A percentile compares a stretch with the other conserved stretches of the same genome.
phyloP scores from a whole-genome alignment of 2,329 filamentous ascomycete species.

The Colletotrichum sp. region DNA sequence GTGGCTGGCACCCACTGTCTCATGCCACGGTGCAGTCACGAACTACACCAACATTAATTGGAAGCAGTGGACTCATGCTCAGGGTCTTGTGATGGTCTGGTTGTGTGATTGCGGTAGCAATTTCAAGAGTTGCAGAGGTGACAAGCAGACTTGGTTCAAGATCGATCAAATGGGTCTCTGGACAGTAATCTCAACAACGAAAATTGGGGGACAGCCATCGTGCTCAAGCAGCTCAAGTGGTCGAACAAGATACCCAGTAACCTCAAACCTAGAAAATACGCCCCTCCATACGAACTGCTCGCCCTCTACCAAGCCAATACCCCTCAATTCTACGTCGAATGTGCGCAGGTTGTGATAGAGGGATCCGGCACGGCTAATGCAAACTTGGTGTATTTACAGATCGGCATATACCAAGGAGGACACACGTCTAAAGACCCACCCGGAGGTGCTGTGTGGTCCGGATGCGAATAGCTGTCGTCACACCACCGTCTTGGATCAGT shows the following conservation, averaged over 20 bases:
- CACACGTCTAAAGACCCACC: background rate
- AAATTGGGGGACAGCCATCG: conserved; percentile 52
- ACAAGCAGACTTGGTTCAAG: conserved; percentile 62
- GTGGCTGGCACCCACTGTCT: conserved; percentile 5
- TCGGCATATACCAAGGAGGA: background rate
- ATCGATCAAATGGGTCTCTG: conserved; percentile 59
- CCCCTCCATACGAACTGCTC: conserved; percentile 62
- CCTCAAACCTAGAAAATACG: conserved; percentile 58
- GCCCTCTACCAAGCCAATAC: conserved; percentile 59
- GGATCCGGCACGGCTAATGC: conserved; percentile 44
- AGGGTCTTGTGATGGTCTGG: conserved; percentile 65
- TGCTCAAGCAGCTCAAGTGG: conserved; percentile 42
- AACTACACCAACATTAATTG: conserved; percentile 56
- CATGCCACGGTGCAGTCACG: conserved; percentile 44
- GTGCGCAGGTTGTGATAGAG: conserved; percentile 56
- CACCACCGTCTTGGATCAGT: background rate
- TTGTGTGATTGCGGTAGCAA: conserved; percentile 50
- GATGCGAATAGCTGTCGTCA: background rate
- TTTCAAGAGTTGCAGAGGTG: conserved; percentile 55
- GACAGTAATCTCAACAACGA: conserved; percentile 47
- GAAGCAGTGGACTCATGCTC: conserved; percentile 62
- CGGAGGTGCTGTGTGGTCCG: background rate
- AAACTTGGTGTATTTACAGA: background rate
- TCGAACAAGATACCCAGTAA: conserved; percentile 53
- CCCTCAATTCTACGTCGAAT: conserved; percentile 61